Conservation (phyloP, 306 rosid species). For the Mimosa bimucronata region DNA sequence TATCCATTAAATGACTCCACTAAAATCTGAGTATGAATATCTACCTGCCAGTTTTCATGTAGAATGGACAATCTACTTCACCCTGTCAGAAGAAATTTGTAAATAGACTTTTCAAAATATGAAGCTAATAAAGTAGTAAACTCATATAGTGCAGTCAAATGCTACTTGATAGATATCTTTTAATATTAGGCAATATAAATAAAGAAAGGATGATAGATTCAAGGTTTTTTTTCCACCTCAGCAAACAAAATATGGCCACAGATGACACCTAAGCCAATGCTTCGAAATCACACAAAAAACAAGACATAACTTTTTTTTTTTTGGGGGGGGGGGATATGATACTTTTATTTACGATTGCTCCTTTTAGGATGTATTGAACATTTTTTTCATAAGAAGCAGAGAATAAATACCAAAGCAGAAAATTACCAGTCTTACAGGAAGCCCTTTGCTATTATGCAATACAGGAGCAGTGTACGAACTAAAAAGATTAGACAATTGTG, state of each 20-base stretch:
- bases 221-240: background rate
- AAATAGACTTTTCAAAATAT: slow-evolving; percentile 18
- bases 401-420: slow-evolving; percentile 26
- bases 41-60: slow-evolving; percentile 98
- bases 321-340: background rate
- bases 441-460: slow-evolving; percentile 84
- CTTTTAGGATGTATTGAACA: background rate
- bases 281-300: slow-evolving; percentile 19
- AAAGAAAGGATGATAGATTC: background rate
- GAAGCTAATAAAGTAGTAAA: slow-evolving; percentile 18
- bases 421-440: slow-evolving; percentile 88
- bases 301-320: too few relatives aligned
- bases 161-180: slow-evolving; percentile 1
- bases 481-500: slow-evolving; percentile 39
- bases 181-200: slow-evolving; percentile 9
- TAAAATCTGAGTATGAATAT: slow-evolving; percentile 16
- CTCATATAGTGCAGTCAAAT: slow-evolving; percentile 14
- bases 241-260: background rate
- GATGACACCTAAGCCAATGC: slow-evolving; percentile 28
- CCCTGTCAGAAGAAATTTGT: slow-evolving; percentile 64
- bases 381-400: slow-evolving; percentile 27
- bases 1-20: slow-evolving; percentile 32
- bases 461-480: slow-evolving; percentile 60
- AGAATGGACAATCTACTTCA: slow-evolving; percentile 97
- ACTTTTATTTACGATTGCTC: background rate